These are phyloP conservation scores for Lachnellula arida DNA, from an alignment of 2,329 filamentous ascomycete genomes.

Conservation along the genomic window DNA sequence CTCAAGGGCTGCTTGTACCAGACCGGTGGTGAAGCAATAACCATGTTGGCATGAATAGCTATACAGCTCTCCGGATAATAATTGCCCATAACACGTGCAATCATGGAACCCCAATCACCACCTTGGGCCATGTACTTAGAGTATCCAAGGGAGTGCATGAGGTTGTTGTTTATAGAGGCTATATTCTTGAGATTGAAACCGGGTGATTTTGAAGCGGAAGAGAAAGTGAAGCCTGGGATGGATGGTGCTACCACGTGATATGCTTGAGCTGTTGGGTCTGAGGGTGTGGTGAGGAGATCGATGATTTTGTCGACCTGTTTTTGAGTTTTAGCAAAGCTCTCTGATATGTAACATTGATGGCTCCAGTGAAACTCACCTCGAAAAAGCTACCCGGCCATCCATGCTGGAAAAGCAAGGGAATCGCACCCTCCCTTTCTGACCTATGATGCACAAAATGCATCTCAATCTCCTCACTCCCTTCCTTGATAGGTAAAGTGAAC, in stretches of 20 bases:
- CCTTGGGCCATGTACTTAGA: constrained; percentile 56
- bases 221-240: constrained; percentile 50
- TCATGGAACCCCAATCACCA: constrained; percentile 65
- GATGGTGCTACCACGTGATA: constrained; percentile 51
- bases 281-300: constrained; percentile 29
- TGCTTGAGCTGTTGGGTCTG: constrained; percentile 28
- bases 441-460: constrained; percentile 61
- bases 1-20: constrained; percentile 16
- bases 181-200: constrained; percentile 18
- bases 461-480: constrained; percentile 38
- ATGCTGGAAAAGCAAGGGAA: constrained; percentile 40
- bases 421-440: constrained; percentile 41
- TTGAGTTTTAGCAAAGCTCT: constrained; percentile 28
- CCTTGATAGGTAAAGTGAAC: constrained; percentile 27
- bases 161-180: constrained; percentile 57
- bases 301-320: constrained; percentile 32
- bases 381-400: constrained; percentile 63
- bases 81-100: constrained; percentile 56
- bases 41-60: constrained; percentile 28
- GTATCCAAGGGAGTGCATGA: constrained; percentile 67
- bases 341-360: constrained; percentile 29
- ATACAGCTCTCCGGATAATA: constrained; percentile 44
- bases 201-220: constrained; percentile 31
- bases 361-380: constrained; percentile 43
- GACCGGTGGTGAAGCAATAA: constrained; percentile 13